Evolutionary conservation across 768 basidiomycete genomes (phyloP).

Genomic region (Mrakia hoshinonis): DNA sequence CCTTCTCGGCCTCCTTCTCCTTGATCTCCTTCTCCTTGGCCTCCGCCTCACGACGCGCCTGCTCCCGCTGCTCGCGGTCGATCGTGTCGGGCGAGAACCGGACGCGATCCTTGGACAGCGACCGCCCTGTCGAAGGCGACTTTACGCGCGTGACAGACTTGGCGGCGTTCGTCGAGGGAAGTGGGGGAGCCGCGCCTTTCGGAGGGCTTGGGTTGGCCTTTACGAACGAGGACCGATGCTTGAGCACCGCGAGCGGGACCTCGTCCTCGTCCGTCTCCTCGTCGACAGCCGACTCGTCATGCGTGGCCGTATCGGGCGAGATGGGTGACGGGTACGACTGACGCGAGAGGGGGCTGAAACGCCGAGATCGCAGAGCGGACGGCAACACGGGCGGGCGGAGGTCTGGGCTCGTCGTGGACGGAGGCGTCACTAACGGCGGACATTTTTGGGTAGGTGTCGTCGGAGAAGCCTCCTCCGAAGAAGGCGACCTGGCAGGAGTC

Average conservation of each 20-base stretch:
- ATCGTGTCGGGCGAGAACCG: constrained; percentile 22
- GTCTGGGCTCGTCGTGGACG: neutral
- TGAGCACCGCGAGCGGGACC: constrained; percentile 12
- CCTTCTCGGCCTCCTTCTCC: constrained; percentile 15
- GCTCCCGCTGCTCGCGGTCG: neutral
- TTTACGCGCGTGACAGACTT: neutral
- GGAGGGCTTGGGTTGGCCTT: neutral
- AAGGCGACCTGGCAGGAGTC: neutral
- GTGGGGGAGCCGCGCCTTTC: neutral
- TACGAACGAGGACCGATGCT: constrained; percentile 6
- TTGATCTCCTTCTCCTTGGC: constrained; percentile 7
- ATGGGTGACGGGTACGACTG: neutral
- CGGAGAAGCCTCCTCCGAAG: neutral
- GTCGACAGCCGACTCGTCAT: neutral
- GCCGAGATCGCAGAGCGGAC: neutral
- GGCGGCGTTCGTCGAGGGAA: neutral
- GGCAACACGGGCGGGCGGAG: neutral
- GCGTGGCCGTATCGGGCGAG: neutral
- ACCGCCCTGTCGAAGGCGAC: neutral
- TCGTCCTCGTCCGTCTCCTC: constrained; percentile 18
- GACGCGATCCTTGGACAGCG: neutral
- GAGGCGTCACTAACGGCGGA: neutral
- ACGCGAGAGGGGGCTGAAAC: constrained; percentile 6
- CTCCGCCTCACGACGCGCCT: neutral
- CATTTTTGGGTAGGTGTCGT: neutral